Percentiles rank a stretch among this genome's conserved stretches.
Conservation (phyloP, 495 filamentous ascomycete genomes). For the Lichina pygmaea region DNA sequence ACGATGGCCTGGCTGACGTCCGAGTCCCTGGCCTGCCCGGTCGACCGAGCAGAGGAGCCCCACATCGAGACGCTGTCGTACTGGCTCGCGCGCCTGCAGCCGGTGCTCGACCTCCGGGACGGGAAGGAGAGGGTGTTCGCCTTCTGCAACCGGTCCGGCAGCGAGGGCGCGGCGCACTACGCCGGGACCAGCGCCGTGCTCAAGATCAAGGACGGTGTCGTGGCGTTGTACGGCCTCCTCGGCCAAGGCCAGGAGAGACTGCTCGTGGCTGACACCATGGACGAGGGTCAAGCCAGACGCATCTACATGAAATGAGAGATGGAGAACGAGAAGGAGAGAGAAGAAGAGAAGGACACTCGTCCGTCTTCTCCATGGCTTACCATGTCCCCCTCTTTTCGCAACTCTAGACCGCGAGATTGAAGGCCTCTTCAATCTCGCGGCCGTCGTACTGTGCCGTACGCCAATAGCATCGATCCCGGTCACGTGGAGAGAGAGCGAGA, state of each 20-base stretch:
- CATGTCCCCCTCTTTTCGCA: too few species aligned
- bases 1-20: conserved; percentile 73
- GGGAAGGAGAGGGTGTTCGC: conserved; percentile 45
- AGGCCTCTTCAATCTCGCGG: too few species aligned
- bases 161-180: conserved; percentile 41
- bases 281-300: too few species aligned
- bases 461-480: too few species aligned
- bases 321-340: too few species aligned
- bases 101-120: conserved; percentile 28
- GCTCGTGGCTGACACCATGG: conserved; percentile 30
- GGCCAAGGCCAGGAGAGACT: conserved; percentile 38
- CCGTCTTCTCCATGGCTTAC: too few species aligned
- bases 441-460: too few species aligned
- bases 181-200: conserved; percentile 70
- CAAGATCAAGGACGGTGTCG: conserved; percentile 37
- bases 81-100: conserved; percentile 66
- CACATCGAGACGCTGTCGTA: conserved; percentile 66
- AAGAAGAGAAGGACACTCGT: too few species aligned
- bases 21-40: conserved; percentile 18
- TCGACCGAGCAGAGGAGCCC: conserved; percentile 22
- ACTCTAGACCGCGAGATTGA: too few species aligned
- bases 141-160: conserved; percentile 57
- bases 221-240: conserved; percentile 38
- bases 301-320: too few species aligned
- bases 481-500: too few species aligned